Evolutionary conservation across 2,329 filamentous ascomycete species (phyloP).

Genomic region (Pseudofabraea citricarpa): DNA sequence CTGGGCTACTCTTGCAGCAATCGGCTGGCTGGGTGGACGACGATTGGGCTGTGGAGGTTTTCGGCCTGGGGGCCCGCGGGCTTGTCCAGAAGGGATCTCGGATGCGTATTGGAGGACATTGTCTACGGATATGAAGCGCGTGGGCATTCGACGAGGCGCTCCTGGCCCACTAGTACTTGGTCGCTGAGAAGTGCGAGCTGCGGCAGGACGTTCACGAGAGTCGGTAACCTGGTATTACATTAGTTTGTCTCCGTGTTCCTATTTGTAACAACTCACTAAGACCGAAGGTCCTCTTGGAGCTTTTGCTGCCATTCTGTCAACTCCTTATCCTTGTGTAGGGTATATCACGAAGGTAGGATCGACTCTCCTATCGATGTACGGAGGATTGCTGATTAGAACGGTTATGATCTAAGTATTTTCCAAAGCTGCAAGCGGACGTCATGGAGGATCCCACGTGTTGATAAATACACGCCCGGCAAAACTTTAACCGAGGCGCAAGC

Average conservation of each 20-base stretch:
- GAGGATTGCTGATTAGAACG: background rate
- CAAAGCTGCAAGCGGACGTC: background rate
- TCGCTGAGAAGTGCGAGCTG: constrained; percentile 28
- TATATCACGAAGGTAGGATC: background rate
- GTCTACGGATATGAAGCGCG: constrained; percentile 83
- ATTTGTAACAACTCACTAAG: constrained; percentile 40
- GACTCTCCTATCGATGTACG: background rate
- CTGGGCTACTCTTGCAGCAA: constrained; percentile 35
- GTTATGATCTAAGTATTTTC: background rate
- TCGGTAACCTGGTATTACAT: constrained; percentile 46
- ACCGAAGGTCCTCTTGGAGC: constrained; percentile 49
- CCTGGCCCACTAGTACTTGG: constrained; percentile 23
- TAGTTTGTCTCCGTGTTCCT: constrained; percentile 7
- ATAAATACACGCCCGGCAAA: too few relatives aligned
- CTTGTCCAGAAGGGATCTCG: constrained; percentile 92
- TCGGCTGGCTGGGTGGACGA: constrained; percentile 34
- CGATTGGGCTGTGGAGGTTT: constrained; percentile 40
- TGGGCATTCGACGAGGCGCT: constrained; percentile 39
- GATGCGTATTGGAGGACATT: constrained; percentile 91
- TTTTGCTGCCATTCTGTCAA: constrained; percentile 18
- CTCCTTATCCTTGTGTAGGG: too few relatives aligned
- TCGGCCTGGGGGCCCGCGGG: constrained; percentile 59
- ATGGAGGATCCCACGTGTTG: too few relatives aligned
- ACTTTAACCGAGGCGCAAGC: too few relatives aligned
- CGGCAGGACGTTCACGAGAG: constrained; percentile 42